Evolutionary conservation across 2,329 filamentous ascomycete genomes (phyloP), one percentile per base, ranked within the genome.

Genomic region (Verticillium klebahnii): DNA sequence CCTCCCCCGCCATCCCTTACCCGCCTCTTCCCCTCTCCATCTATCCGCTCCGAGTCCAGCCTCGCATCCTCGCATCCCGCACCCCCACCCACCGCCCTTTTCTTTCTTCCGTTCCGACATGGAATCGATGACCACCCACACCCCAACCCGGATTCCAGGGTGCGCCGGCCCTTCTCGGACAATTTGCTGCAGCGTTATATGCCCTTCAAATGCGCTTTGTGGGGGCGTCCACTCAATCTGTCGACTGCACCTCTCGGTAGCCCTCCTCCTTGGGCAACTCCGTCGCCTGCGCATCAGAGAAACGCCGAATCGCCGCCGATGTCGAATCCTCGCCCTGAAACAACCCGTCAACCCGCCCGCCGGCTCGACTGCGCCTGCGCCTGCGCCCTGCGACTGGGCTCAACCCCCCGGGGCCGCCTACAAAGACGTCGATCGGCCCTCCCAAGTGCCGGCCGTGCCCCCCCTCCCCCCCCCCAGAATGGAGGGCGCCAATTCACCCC

Each of bases 221-320:
- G 70, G 70, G 72, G 71, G 68, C 69, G 67, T 68, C 66, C 68
- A 67, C 67, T 66, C 71, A 52, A 52, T 52, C 45, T 23, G n/a
- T 62, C 62, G 45, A 36, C 58, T 60, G 56, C 60, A 57, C 36
- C 62, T 58, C 60, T 29, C 12, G 34, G 56, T 45, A 32, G 39
- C 25, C 39, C 56, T 50, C 32, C 50, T 45, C 60, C 40, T 59
- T 34, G 25, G n/a, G 45, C 40, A 23, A 15, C 45, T 52, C 45
- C 45, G 45, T 23, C n/a, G 45, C 9, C 45, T 23, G 45, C 45
- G 45, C 45, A 40, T 5, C 12, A 29, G 59, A 67, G 62, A 65
- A 66, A 61, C 56, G 65, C 66, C 66, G 66, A 67, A 64, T 60
- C 65, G 58, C 63, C 64, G 67, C 67, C 67, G 67, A 68, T 61